Base-by-base conservation (phyloP, 176 grass and related monocot genomes). In the Lolium rigidum region DNA sequence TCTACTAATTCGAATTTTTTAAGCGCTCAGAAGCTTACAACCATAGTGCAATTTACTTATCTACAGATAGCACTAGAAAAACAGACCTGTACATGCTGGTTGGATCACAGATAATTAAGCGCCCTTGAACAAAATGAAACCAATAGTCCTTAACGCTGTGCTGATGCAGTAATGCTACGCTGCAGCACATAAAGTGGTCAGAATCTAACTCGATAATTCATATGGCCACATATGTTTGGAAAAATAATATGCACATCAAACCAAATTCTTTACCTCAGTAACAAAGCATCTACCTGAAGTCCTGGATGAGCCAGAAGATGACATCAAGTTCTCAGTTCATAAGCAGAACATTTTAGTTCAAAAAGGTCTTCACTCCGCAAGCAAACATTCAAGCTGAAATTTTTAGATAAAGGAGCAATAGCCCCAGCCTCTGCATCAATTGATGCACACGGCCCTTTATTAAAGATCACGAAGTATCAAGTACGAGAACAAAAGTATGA, bases 351-450 rank as follows among this genome's bases (percentile, higher is more conserved):
- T 41, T 80, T 55, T 76, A 69, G 9, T 52, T 11, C 24, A 62
- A 80, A 31, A 16, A 11, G 46, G 14, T 68, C 50, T 3, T 57
- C 37, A 14, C 11, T 63, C 55, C 57, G 90, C 74, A 88, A 81
- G 52, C 70, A 83, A 84, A 43, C 73, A 84, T 76, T 83, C 59
- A 39, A 73, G 65, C 74, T 50, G n/a, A n/a, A n/a, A n/a, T n/a
- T n/a, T n/a, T n/a, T n/a, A n/a, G n/a, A n/a, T n/a, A n/a, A n/a
- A n/a, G n/a, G n/a, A n/a, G n/a, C n/a, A n/a, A n/a, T n/a, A n/a
- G n/a, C n/a, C n/a, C n/a, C n/a, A n/a, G n/a, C n/a, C n/a, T n/a
- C n/a, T n/a, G n/a, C n/a, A n/a, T n/a, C n/a, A n/a, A n/a, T n/a
- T n/a, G n/a, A n/a, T n/a, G n/a, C n/a, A n/a, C n/a, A n/a, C n/a